Evolutionary conservation across 371 early-diverging fungal genomes (phyloP), one percentile per base, ranked within the genome.

Genomic region (Apophysomyces elegans): DNA sequence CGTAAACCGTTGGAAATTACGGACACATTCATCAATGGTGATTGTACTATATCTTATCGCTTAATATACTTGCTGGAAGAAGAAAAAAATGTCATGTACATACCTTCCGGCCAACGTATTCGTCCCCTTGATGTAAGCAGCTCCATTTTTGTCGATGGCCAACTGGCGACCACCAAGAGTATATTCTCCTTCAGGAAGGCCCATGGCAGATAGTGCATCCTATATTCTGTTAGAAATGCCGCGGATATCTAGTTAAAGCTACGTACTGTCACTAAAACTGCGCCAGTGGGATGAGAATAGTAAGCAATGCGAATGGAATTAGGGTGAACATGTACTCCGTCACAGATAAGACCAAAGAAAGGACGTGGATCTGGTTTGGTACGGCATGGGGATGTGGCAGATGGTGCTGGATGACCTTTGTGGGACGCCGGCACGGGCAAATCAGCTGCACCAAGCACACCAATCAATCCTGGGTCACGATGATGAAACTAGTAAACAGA

Each of bases 241-340:
- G 41, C n/a, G 39, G 16, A 14, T 16, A 38, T 56, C 14, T 56
- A 37, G 41, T 56, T 44, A 12, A 37, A 58, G 7, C 2, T 6
- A 41, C 64, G 64, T 65, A 65, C 66, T 4, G 92, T 91, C 35
- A 92, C 90, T n/a, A 92, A 73, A 59, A 90, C 80, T 37, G 86
- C 90, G 12, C 92, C 93, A 36, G 78, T 72, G 1, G 93, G 93
- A 64, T 93, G 92, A 12, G 91, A 86, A 56, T 89, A 86, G 74
- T 93, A 92, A 38, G 93, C 93, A 35, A 93, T 91, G 72, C 90
- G 90, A 43, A 92, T 83, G 12, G 91, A 91, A 71, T 92, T 91
- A 41, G 92, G 93, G 62, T 93, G 92, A 13, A 90, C 91, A 66
- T 93, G 93, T 50, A 91, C 86, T 46, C 92, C 92, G 69, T 93